Evolutionary conservation across 495 filamentous ascomycete genomes (phyloP).

Genomic region (Achaetomiella virescens): DNA sequence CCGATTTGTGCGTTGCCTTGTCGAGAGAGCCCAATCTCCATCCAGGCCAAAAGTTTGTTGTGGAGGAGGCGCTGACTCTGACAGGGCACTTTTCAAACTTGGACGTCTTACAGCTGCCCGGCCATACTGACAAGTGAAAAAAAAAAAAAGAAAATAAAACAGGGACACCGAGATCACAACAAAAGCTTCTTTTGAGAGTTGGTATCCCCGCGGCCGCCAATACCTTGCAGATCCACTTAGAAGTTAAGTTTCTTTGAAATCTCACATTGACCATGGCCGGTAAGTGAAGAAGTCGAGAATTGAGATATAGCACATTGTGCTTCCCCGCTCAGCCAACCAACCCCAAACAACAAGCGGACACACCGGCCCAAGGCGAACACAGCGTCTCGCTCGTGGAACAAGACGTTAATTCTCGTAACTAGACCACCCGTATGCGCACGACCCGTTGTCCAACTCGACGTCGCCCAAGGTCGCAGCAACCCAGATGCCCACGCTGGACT

Average conservation of each 20-base stretch:
- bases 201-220: neutral
- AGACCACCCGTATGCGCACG: slow-evolving; percentile 20
- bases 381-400: slow-evolving; percentile 10
- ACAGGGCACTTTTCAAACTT: neutral
- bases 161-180: neutral
- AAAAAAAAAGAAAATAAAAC: neutral
- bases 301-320: neutral
- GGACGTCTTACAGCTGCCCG: too few relatives aligned
- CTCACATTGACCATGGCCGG: slow-evolving; percentile 5
- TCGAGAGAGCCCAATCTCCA: neutral
- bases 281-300: slow-evolving; percentile 2
- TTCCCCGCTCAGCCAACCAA: neutral
- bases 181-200: neutral
- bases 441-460: slow-evolving; percentile 25
- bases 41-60: neutral
- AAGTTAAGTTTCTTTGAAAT: neutral
- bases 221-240: neutral
- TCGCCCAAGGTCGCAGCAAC: slow-evolving; percentile 23
- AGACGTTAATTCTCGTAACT: slow-evolving; percentile 4
- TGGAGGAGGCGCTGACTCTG: slow-evolving; percentile 12
- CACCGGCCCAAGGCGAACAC: neutral
- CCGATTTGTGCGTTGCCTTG: neutral
- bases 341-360: neutral
- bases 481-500: slow-evolving; percentile 22
- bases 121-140: neutral